Conservation (phyloP, 2,329 filamentous ascomycete genomes). For the Bipolaris gigantea region DNA sequence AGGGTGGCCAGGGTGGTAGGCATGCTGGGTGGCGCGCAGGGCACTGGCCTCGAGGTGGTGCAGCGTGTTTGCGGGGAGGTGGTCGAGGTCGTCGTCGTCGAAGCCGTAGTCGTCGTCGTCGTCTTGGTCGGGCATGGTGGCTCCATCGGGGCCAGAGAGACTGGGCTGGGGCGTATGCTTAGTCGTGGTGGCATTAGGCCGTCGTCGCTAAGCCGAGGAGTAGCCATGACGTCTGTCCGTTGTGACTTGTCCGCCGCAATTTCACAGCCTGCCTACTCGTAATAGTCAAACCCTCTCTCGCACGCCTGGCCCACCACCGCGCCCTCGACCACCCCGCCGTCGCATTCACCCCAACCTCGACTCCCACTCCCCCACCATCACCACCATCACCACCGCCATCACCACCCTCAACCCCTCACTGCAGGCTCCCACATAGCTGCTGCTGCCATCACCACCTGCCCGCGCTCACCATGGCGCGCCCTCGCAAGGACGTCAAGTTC, state of each 20-base stretch:
- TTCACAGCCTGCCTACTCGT: constrained; percentile 10
- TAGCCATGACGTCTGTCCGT: constrained; percentile 19
- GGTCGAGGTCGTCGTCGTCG: constrained; percentile 50
- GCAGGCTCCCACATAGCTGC: constrained; percentile 5
- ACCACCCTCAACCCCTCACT: not conserved
- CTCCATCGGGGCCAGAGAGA: constrained; percentile 7
- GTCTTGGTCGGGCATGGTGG: constrained; percentile 44
- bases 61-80: constrained; percentile 50
- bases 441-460: constrained; percentile 2
- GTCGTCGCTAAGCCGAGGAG: constrained; percentile 2
- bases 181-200: too few relatives aligned
- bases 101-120: constrained; percentile 53
- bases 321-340: constrained; percentile 9
- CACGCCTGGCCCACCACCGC: constrained; percentile 1
- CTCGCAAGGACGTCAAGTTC: constrained; percentile 64
- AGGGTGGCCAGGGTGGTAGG: not conserved
- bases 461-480: constrained; percentile 36
- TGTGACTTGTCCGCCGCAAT: constrained; percentile 13
- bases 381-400: not conserved
- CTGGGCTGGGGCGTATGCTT: not conserved
- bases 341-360: constrained; percentile 1
- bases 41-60: constrained; percentile 51
- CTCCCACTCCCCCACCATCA: not conserved
- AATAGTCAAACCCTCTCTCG: not conserved
- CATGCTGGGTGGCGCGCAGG: constrained; percentile 42